Base-by-base conservation (phyloP, 2,329 filamentous ascomycete species). In the Sporothrix luriei region DNA sequence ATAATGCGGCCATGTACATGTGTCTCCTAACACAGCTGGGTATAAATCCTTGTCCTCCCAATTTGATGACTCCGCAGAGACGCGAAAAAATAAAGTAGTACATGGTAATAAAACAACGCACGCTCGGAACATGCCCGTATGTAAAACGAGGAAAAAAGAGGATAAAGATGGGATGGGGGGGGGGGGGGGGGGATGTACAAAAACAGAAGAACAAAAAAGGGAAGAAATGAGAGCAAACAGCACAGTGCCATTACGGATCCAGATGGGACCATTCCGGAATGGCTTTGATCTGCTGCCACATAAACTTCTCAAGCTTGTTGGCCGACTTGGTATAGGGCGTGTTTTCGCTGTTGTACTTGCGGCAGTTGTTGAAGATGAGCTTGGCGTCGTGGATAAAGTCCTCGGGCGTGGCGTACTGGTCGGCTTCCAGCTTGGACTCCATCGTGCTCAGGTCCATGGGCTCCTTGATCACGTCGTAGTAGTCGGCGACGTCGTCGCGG, bases 391-490 rank as follows among this genome's bases (percentile, higher is more conserved):
- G 87, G 81, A 94, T 89, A 75, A 99, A 97, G 75, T 98, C 95
- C 77, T 98, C 93, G 0, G 95, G 94, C 0, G 88, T 93, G 19
- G 89, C 87, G 77, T 99, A 99, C 76, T 94, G 87, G 80, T 98
- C 95, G 51, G 93, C 92, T 77, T 98, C 94, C 73, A 97, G 90
- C 80, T 97, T 97, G 74, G 88, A 89, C 80, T 98, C 95, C 94
- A 99, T 98, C 24, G 94, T 97, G 62, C 88, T 90, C 62, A 97
- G 84, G 77, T 97, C 95, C 95, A 99, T 99, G 48, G 95, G 95
- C 78, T 97, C 91, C 77, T 94, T 94, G 83, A 99, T 99, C 72
- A 98, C 94, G 71, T 97, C 93, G 82, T 98, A 98, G 81, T 99
- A 99, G 79, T 99, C 95, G n/a, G 93, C 89, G 0, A 99, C 95